Evolutionary conservation across 805 yeast species (phyloP), one percentile per base, ranked within the genome.

Genomic region (Lipomyces starkeyi): DNA sequence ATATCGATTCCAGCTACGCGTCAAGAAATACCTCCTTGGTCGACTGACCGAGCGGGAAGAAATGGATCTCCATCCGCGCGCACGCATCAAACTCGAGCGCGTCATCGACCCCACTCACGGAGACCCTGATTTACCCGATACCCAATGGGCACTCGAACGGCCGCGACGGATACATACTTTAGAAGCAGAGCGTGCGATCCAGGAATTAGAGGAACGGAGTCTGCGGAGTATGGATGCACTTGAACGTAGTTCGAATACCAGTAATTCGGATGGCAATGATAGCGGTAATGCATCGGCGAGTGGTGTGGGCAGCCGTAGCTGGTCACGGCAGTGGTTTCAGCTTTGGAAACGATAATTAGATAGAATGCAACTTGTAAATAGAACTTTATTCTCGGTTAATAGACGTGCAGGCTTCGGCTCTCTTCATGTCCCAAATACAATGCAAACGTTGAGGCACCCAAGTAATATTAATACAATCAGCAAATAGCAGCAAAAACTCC

Each of bases 151-250:
- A 2, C 80, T 86, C 80, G 90, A 85, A 76, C 83, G 90, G 79
- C 95, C 91, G 4, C 86, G 87, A 63, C 85, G 88, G 72, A 85
- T 87, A 71, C 97, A 91, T 74, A 82, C 87, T 11, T 84, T 90
- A 65, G 91, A 88, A 76, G 96, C 95, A 0, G 91, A 90, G 76
- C 81, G 90, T 68, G 81, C 87, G 32, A 80, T 84, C 68, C 95
- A 90, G 76, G 85, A 87, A 66, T 84, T 86, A 62, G 96, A 91
- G 75, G 95, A 86, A 68, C 81, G 80, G 17, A 74, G 80, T 65
- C 75, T 85, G 69, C 49, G 49, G 49, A 43, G 49, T 17, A 43
- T 17, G 20, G 49, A 43, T n/a, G 49, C 49, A 43, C 49, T 43
- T 43, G 49, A 25, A 1, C 9, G 2, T 43, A n/a, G 3, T 43